A percentile compares a stretch with the other conserved stretches of the same genome.
Evolutionary conservation across 108 stramenopile species (phyloP).

Genomic region (Cyclotella atomus): DNA sequence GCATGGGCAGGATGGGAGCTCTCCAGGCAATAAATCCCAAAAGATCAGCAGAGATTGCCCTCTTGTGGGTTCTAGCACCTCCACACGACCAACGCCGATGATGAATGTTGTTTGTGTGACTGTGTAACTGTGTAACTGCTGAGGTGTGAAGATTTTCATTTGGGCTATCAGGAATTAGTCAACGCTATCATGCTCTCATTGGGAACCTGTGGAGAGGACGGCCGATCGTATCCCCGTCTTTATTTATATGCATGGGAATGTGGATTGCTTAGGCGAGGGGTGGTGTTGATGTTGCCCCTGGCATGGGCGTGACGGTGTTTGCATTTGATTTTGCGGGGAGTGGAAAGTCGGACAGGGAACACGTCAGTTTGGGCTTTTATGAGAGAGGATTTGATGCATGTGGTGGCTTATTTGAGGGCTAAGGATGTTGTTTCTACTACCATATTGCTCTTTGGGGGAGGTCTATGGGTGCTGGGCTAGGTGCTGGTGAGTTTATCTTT

Average conservation of each 20-base stretch:
- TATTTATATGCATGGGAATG: constrained; percentile 81
- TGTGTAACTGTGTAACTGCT: too few relatives aligned
- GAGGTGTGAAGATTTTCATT: too few relatives aligned
- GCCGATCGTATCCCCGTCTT: constrained; percentile 76
- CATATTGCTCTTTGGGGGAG: constrained; percentile 99
- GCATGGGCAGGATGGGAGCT: too few relatives aligned
- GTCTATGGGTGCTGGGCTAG: constrained; percentile 98
- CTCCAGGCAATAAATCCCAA: too few relatives aligned
- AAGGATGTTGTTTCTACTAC: constrained; percentile 89
- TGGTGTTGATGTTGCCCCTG: constrained; percentile 69
- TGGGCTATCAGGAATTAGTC: constrained; percentile 32
- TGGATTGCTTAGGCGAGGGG: constrained; percentile 55
- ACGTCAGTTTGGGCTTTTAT: constrained; percentile 96
- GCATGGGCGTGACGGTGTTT: constrained; percentile 95
- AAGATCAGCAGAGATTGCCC: too few relatives aligned
- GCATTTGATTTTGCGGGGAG: constrained; percentile 99
- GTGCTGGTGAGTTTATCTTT: constrained; percentile 84
- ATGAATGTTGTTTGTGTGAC: too few relatives aligned
- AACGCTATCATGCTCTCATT: constrained; percentile 94
- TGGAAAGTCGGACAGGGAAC: constrained; percentile 95
- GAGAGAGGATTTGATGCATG: constrained; percentile 97
- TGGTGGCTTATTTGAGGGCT: constrained; percentile 89
- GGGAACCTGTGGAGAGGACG: constrained; percentile 92
- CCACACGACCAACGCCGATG: too few relatives aligned
- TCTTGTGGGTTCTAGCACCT: too few relatives aligned